Evolutionary conservation across 257 asterid genomes (phyloP).

Genomic region (Sherardia arvensis): DNA sequence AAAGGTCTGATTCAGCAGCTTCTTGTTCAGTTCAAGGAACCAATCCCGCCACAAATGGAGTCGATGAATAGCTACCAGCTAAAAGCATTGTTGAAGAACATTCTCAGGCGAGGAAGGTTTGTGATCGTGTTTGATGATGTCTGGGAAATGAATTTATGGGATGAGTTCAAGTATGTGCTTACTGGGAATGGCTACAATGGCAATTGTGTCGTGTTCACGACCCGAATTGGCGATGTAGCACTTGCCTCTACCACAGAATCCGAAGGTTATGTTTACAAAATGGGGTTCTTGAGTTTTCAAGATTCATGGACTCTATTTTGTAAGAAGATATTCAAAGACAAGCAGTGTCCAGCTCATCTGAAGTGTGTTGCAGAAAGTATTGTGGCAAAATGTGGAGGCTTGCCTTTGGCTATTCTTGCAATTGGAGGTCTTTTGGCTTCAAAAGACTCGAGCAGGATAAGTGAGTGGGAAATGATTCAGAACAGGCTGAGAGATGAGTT

Average conservation of each 20-base stretch:
- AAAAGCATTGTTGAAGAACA: background rate
- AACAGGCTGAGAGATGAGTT: no score
- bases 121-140: constrained; percentile 21
- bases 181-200: background rate
- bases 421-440: no score
- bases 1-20: background rate
- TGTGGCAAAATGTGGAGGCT: no score
- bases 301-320: no score
- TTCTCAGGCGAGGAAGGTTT: constrained; percentile 3
- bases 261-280: background rate
- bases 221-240: constrained; percentile 7
- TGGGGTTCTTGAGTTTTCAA: no score
- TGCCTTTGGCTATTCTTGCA: no score
- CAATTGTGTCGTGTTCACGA: background rate
- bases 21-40: background rate
- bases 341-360: no score
- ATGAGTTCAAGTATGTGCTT: constrained; percentile 6
- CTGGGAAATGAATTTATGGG: constrained; percentile 8
- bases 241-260: background rate
- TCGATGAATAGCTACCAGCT: background rate
- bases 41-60: background rate
- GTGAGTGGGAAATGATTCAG: no score
- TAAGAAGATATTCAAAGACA: no score
- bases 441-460: no score
- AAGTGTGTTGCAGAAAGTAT: no score